These are phyloP conservation scores for Colletotrichum higginsianum DNA, from an alignment of 2,329 filamentous ascomycete species.

Conservation along the genomic window DNA sequence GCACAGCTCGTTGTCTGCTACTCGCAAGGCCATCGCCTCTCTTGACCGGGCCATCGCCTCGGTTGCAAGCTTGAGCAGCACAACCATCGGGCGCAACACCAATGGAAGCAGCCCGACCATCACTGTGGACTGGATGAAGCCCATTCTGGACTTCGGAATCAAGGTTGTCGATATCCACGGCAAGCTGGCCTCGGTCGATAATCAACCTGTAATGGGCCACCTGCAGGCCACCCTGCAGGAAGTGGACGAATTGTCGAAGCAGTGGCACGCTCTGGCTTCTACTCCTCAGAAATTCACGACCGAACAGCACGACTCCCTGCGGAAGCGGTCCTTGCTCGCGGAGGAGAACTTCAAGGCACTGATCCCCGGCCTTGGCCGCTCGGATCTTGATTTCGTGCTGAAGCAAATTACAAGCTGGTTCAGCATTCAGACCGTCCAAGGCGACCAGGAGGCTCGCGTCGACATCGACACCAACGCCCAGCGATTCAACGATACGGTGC, in stretches of 20 bases:
- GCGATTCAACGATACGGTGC: slow-evolving; percentile 70
- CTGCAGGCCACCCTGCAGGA: slow-evolving; percentile 66
- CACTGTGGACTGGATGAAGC: slow-evolving; percentile 72
- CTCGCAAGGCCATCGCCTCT: slow-evolving; percentile 54
- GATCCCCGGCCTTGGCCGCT: slow-evolving; percentile 52
- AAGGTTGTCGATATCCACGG: slow-evolving; percentile 77
- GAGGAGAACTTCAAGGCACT: slow-evolving; percentile 1
- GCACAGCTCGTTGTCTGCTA: slow-evolving; percentile 63
- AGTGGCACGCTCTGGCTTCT: slow-evolving; percentile 58
- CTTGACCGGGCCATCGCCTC: slow-evolving; percentile 38
- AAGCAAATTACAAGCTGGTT: slow-evolving; percentile 77
- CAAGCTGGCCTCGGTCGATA: slow-evolving; percentile 71
- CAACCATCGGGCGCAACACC: slow-evolving; percentile 23
- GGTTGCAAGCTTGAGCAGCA: slow-evolving; percentile 45
- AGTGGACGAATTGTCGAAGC: slow-evolving; percentile 60
- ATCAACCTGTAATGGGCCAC: slow-evolving; percentile 59
- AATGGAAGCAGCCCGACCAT: slow-evolving; percentile 48
- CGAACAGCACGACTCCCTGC: slow-evolving; percentile 58
- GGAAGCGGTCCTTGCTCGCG: slow-evolving; percentile 25
- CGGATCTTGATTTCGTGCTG: slow-evolving; percentile 76
- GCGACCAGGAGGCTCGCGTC: not conserved
- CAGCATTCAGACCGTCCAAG: not conserved
- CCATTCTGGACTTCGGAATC: slow-evolving; percentile 75
- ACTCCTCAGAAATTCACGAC: slow-evolving; percentile 69
- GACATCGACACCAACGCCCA: slow-evolving; percentile 46